Base-by-base conservation (phyloP, 805 yeast species). In the Candida awuae region DNA sequence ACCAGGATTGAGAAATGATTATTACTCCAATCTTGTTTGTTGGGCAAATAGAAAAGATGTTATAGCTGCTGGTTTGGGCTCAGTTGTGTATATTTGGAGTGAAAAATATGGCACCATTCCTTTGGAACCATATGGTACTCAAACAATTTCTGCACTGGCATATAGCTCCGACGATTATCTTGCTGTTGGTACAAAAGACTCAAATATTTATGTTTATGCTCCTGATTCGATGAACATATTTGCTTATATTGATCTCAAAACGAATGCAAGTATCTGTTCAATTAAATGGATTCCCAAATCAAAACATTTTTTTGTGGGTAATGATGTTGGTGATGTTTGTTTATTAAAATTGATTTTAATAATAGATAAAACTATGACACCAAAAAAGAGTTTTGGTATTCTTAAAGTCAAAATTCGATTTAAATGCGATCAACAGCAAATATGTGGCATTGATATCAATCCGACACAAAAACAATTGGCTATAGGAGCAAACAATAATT, bases 401-500 rank as follows among this genome's bases (percentile, higher is more conserved):
- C 35, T 51, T 15, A 33, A 30, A 19, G 31, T 59, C 3, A 41
- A 52, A 2, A 46, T 58, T 1, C 49, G 52, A 10, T 61, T 75
- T 43, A 65, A 63, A 48, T 66, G 74, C 27, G 77, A 73, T 41
- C 63, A 66, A 21, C 80, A 75, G 48, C 83, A 76, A 53, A 68
- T 77, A 25, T 77, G 83, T 57, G 84, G 83, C 50, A 69, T 85
- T 14, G 77, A 84, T 4, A 55, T 85, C 13, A 77, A 73, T 45
- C 58, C 62, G 5, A 73, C 72, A 37, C 61, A 63, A 18, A 62
- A 66, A 2, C 79, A 80, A 39, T 51, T 84, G 26, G 87, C 95
- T 0, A 71, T 84, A 8, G 96, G 96, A 1, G 84, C 86, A 2
- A 87, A 87, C 55, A 94, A 87, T 53, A 85, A 87, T 51, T 64